Conservation (phyloP, 441 rosid species). For the Bocquillonia castaneifolia region DNA sequence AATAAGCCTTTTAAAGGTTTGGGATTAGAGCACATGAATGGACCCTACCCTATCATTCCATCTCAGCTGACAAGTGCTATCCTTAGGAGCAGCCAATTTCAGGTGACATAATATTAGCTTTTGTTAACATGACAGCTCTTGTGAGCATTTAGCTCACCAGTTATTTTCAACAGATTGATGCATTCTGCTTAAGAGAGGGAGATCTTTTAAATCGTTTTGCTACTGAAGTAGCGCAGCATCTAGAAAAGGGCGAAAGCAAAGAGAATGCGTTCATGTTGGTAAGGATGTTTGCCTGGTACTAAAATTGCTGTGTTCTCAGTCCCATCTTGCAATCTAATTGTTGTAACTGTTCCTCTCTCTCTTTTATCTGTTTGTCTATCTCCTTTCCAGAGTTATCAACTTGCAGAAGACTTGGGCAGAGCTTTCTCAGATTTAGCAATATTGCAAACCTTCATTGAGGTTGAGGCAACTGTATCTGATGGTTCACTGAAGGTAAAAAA, state of each 20-base stretch:
- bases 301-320: background rate
- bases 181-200: conserved; percentile 72
- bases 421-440: conserved; percentile 78
- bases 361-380: no score
- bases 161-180: conserved; percentile 45
- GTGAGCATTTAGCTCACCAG: conserved; percentile 3
- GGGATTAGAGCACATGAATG: conserved; percentile 85
- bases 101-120: conserved; percentile 37
- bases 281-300: conserved; percentile 23
- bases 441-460: conserved; percentile 53
- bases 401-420: conserved; percentile 82
- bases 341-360: background rate
- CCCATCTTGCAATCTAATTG: conserved; percentile 17
- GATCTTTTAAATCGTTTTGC: conserved; percentile 71
- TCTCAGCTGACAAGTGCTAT: conserved; percentile 57
- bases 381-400: conserved; percentile 66
- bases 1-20: conserved; percentile 60
- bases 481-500: conserved; percentile 65
- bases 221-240: conserved; percentile 51
- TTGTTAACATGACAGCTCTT: conserved; percentile 11
- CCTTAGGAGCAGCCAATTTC: conserved; percentile 68
- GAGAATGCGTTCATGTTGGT: conserved; percentile 62
- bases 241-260: conserved; percentile 59
- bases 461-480: conserved; percentile 46
- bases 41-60: conserved; percentile 55